Evolutionary conservation across 805 yeast species (phyloP).

Genomic region (Candida michaelii): DNA sequence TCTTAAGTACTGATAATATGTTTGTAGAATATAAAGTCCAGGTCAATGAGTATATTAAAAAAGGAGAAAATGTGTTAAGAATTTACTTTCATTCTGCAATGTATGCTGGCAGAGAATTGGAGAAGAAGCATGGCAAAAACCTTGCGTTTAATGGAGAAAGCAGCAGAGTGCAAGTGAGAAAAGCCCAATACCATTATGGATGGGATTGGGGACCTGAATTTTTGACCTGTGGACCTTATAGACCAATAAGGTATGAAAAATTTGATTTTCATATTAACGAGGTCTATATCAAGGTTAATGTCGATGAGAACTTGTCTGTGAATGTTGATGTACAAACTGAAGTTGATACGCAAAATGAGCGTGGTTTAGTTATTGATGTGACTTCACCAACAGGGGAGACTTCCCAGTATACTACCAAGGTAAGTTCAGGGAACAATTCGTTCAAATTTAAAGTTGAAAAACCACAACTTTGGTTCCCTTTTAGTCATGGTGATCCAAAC

Average conservation of each 20-base stretch:
- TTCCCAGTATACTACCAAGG: not conserved
- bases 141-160: constrained; percentile 44
- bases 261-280: constrained; percentile 18
- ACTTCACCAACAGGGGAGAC: constrained; percentile 16
- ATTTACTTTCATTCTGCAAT: constrained; percentile 42
- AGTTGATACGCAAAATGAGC: constrained; percentile 2
- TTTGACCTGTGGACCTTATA: constrained; percentile 46
- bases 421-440: constrained; percentile 8
- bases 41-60: constrained; percentile 19
- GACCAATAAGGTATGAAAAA: constrained; percentile 31
- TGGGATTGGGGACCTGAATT: constrained; percentile 59
- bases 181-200: constrained; percentile 55
- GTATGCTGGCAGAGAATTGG: constrained; percentile 31
- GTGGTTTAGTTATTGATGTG: constrained; percentile 11
- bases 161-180: constrained; percentile 44
- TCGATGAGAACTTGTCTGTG: constrained; percentile 13
- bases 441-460: constrained; percentile 17
- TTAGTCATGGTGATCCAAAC: constrained; percentile 35
- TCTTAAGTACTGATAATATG: constrained; percentile 45
- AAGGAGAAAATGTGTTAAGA: constrained; percentile 26
- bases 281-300: constrained; percentile 18
- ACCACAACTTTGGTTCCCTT: constrained; percentile 44
- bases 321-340: constrained; percentile 14
- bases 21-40: constrained; percentile 35
- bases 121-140: constrained; percentile 26